These are phyloP conservation scores for Sporothrix pseudoabietina DNA, from an alignment of 2,329 filamentous ascomycete genomes.

Conservation along the genomic window DNA sequence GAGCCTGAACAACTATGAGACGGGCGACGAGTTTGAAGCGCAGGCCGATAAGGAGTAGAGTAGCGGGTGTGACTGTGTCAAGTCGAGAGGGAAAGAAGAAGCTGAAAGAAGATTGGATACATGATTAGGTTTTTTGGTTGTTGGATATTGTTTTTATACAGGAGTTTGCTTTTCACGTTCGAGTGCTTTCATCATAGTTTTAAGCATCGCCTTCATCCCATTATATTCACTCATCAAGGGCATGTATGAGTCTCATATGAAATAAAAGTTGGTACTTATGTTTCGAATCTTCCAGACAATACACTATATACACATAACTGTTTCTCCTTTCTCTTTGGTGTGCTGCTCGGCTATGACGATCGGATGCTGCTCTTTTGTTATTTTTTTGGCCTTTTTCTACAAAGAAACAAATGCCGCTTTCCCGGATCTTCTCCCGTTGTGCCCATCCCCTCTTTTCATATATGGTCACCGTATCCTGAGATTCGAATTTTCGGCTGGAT, in stretches of 20 bases:
- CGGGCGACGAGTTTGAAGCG: conserved; percentile 54
- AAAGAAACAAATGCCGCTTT: conserved; percentile 22
- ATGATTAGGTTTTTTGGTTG: background rate
- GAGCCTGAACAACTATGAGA: conserved; percentile 44
- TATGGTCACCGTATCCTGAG: background rate
- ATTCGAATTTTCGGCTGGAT: conserved; percentile 2
- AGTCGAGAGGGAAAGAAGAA: background rate
- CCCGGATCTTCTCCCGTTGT: background rate
- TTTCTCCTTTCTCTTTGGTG: background rate
- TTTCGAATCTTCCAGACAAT: conserved; percentile 13
- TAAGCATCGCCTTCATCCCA: background rate
- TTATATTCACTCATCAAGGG: background rate
- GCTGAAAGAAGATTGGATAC: background rate
- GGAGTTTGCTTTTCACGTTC: background rate
- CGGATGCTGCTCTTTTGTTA: conserved; percentile 17
- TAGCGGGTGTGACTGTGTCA: background rate
- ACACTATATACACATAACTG: conserved; percentile 20
- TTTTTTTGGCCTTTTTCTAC: conserved; percentile 8
- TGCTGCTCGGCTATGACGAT: background rate
- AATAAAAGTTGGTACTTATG: conserved; percentile 11
- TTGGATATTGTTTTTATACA: background rate
- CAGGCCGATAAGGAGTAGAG: conserved; percentile 36
- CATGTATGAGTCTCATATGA: background rate
- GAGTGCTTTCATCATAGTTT: background rate
- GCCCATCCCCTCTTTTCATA: background rate